Percentiles rank a stretch among this genome's conserved stretches.
These are phyloP conservation scores for Verruconis gallopava DNA, from an alignment of 2,329 filamentous ascomycete genomes.

Conservation along the genomic window DNA sequence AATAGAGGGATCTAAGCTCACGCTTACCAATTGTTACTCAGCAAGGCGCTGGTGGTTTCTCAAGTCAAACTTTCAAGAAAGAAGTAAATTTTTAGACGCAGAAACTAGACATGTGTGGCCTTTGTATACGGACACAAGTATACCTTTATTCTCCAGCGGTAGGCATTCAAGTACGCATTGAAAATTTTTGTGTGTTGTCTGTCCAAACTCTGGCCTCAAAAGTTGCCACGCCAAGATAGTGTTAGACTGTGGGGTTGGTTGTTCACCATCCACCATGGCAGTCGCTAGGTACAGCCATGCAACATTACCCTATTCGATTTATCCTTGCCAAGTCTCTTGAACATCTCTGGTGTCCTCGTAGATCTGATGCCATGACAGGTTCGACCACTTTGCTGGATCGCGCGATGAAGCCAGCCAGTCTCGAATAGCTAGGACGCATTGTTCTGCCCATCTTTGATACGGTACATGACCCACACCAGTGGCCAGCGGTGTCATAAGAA, in stretches of 20 bases:
- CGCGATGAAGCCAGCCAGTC: conserved; percentile 37
- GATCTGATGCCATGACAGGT: conserved; percentile 2
- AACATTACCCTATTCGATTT: neutral
- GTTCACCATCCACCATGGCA: too few species aligned
- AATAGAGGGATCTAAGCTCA: conserved; percentile 70
- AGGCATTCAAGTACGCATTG: too few species aligned
- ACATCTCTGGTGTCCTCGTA: conserved; percentile 2
- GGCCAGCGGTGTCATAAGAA: conserved; percentile 41
- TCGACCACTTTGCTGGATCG: conserved; percentile 31
- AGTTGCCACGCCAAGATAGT: too few species aligned
- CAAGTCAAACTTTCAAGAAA: too few species aligned
- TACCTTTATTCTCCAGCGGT: too few species aligned
- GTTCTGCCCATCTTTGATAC: conserved; percentile 36
- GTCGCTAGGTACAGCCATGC: too few species aligned
- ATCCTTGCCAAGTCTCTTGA: neutral
- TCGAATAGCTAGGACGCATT: conserved; percentile 38
- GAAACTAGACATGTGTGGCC: too few species aligned
- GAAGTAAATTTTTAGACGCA: too few species aligned
- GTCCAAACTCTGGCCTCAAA: too few species aligned
- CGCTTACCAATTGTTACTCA: neutral
- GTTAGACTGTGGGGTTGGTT: too few species aligned
- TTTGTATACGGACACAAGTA: too few species aligned
- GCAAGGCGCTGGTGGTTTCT: neutral
- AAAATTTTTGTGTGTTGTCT: too few species aligned
- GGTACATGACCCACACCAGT: conserved; percentile 36